Evolutionary conservation across 2,329 filamentous ascomycete species (phyloP).

Genomic region (Trichoderma guizhouense): DNA sequence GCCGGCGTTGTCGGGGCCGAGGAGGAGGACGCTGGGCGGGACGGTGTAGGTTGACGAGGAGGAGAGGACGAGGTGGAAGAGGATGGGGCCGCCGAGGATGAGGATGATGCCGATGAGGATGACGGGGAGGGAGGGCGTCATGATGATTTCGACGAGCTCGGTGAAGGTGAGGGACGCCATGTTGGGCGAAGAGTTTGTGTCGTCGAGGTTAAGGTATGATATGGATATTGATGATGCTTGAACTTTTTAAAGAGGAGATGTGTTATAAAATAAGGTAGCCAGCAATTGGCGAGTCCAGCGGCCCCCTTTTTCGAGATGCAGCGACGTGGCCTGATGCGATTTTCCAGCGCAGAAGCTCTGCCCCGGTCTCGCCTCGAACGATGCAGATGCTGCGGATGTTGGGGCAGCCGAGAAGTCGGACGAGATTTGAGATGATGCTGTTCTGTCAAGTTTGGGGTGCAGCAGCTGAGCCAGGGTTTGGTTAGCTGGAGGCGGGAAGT

Average conservation of each 20-base stretch:
- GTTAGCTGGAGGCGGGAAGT: neutral
- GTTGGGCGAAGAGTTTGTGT: conserved; percentile 19
- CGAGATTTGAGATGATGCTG: neutral
- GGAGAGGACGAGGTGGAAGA: conserved; percentile 75
- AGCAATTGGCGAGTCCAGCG: neutral
- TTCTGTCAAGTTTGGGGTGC: neutral
- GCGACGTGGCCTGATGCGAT: conserved; percentile 10
- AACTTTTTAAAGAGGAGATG: neutral
- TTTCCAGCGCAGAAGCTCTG: neutral
- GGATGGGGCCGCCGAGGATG: conserved; percentile 67
- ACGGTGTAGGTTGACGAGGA: conserved; percentile 60
- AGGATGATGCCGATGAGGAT: conserved; percentile 68
- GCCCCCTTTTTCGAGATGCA: neutral
- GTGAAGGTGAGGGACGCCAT: conserved; percentile 41
- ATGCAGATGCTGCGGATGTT: conserved; percentile 6
- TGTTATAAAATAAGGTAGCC: neutral
- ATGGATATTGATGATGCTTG: neutral
- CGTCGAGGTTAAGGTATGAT: neutral
- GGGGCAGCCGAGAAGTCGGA: neutral
- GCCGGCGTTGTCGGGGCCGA: conserved; percentile 77
- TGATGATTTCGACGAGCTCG: conserved; percentile 47
- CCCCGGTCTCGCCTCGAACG: neutral
- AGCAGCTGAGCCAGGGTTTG: neutral
- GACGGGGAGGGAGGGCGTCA: conserved; percentile 58
- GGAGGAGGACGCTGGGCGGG: conserved; percentile 73